Base-by-base conservation (phyloP, 345 rosid species). In the Brassica nigra region DNA sequence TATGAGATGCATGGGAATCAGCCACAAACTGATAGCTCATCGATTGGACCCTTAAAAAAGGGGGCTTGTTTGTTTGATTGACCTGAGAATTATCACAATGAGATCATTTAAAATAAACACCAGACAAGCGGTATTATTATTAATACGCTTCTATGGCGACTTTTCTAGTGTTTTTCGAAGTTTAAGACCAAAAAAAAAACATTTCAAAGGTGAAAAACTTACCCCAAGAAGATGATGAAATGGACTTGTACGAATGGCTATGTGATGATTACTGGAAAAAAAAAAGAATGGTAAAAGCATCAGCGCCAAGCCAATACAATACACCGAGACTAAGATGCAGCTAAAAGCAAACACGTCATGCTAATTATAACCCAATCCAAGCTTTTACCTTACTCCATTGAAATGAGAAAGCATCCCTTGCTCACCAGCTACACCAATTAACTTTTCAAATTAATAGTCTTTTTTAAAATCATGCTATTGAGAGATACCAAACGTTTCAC, bases 1-100 rank as follows among this genome's bases (percentile, higher is more conserved):
- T 76, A 70, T 68, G 73, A 70, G 73, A 44, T 23, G 1, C 57
- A 76, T 42, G 73, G 18, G 80, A 76, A 58, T 71, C 83, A 31
- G 80, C 29, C 47, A 75, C 83, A 70, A 80, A 70, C 33, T 65
- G 76, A 76, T 76, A 75, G 67, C 80, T 76, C 80, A 76, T 64
- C 1, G 69, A 75, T 5, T 57, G 83, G 37, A 80, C 57, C 73
- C 76, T 75, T 69, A 44, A 39, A 64, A 75, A 75, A 29, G 42
- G 27, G 42, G 73, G 68, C 18, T 80, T 80, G 34, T 54, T 37
- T 70, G 54, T n/a, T 52, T 58, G 72, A 54, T 55, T 64, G 76
- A 10, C 76, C 83, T 80, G 73, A 62, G 72, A 70, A 44, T 65
- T 4, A 59, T 11, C 61, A 66, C 30, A 66, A 67, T 66, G 63